phyloP scores from a whole-genome alignment of 805 yeast genomes.

The Saccharomycopsis amapae region DNA sequence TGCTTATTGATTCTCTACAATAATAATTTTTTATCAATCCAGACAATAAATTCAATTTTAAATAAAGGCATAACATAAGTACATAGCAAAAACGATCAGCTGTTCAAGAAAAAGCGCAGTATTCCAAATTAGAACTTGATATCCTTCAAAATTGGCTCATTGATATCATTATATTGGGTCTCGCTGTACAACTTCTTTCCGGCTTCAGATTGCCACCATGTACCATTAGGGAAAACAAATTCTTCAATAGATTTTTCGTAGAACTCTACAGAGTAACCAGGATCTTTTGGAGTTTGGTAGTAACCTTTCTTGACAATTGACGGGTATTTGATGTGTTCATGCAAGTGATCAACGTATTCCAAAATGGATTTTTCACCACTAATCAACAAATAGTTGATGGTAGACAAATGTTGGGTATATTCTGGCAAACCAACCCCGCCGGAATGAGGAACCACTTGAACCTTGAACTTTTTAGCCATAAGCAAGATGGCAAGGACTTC shows the following conservation, averaged over 20 bases:
- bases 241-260: conserved; percentile 25
- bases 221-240: conserved; percentile 28
- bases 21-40: too few relatives aligned
- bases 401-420: conserved; percentile 31
- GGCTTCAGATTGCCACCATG: conserved; percentile 28
- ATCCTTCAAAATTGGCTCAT: conserved; percentile 12
- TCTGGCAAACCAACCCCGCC: conserved; percentile 33
- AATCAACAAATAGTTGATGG: conserved; percentile 29
- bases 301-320: conserved; percentile 27
- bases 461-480: conserved; percentile 29
- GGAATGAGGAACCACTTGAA: conserved; percentile 32
- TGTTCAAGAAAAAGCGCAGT: too few relatives aligned
- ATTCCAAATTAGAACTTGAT: conserved; percentile 8
- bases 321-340: conserved; percentile 28
- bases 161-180: conserved; percentile 16
- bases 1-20: too few relatives aligned
- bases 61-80: too few relatives aligned
- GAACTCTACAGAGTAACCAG: conserved; percentile 31
- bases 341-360: conserved; percentile 30
- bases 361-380: conserved; percentile 28
- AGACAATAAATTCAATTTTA: too few relatives aligned
- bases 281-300: conserved; percentile 27
- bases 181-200: conserved; percentile 18
- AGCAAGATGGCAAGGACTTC: conserved; percentile 30
- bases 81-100: too few relatives aligned